A percentile compares a stretch with the other conserved stretches of the same genome.
phyloP scores from a whole-genome alignment of 1,284 basidiomycete genomes.

The Trametes polyzona region DNA sequence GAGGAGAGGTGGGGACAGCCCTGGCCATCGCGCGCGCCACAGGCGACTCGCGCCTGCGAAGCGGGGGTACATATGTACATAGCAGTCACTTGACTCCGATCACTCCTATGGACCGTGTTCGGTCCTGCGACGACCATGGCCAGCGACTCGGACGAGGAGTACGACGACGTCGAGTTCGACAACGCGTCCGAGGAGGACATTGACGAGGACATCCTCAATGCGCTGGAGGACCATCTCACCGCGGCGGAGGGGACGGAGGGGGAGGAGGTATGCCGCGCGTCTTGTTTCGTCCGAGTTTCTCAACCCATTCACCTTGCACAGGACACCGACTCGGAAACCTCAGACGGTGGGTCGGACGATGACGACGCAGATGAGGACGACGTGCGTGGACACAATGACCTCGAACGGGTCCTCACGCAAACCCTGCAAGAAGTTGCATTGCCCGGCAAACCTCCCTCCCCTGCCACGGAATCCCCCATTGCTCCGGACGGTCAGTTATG shows the following conservation, averaged over 20 bases:
- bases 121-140: conserved; percentile 43
- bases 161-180: conserved; percentile 54
- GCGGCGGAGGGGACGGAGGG: conserved; percentile 52
- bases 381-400: conserved; percentile 22
- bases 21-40: conserved; percentile 14
- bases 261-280: conserved; percentile 31
- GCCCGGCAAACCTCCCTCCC: conserved; percentile 21
- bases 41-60: conserved; percentile 4
- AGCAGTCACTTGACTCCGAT: conserved; percentile 24
- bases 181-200: conserved; percentile 53
- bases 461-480: conserved; percentile 16
- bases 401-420: conserved; percentile 24
- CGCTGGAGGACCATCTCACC: conserved; percentile 48
- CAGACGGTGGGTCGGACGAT: conserved; percentile 56
- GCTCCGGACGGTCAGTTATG: conserved; percentile 10
- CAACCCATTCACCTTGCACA: conserved; percentile 28
- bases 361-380: conserved; percentile 37
- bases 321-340: conserved; percentile 60
- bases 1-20: too few relatives aligned
- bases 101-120: conserved; percentile 16
- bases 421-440: conserved; percentile 16
- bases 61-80: too few relatives aligned
- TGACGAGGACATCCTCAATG: conserved; percentile 58
- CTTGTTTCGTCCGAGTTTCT: neutral
- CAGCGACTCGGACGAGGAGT: conserved; percentile 67